phyloP scores from a whole-genome alignment of 2,329 filamentous ascomycete species.

The Penicillium rolfsii region DNA sequence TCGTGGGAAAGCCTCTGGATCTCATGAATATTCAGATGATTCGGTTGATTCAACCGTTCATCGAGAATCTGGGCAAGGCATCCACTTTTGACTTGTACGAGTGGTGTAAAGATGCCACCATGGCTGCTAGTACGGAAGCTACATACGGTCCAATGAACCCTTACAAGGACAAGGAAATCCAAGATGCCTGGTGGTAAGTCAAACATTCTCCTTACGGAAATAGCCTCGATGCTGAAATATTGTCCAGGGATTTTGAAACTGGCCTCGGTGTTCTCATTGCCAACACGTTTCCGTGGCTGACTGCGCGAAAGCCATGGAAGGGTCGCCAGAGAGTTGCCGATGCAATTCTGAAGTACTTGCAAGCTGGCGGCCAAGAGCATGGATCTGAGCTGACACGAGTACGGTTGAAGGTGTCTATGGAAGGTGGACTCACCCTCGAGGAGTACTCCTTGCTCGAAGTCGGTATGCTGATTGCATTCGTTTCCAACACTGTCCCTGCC shows the following conservation, averaged over 20 bases:
- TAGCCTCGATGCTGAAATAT: background rate
- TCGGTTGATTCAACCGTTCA: constrained; percentile 11
- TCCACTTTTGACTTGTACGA: constrained; percentile 29
- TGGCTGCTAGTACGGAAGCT: constrained; percentile 33
- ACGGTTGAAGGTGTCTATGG: constrained; percentile 20
- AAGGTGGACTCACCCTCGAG: constrained; percentile 22
- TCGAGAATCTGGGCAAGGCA: constrained; percentile 23
- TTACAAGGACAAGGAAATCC: constrained; percentile 24
- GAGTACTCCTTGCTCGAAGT: constrained; percentile 36
- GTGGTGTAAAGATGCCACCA: constrained; percentile 35
- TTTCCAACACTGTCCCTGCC: constrained; percentile 50
- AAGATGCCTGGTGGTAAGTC: constrained; percentile 31
- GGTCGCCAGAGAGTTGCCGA: constrained; percentile 41
- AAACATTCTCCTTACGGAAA: background rate
- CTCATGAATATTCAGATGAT: constrained; percentile 34
- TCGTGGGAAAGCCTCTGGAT: constrained; percentile 31
- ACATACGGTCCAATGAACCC: constrained; percentile 37
- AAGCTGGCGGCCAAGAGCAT: constrained; percentile 42
- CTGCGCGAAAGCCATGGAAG: constrained; percentile 43
- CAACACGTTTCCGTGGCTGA: constrained; percentile 41
- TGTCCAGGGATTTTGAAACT: constrained; percentile 44
- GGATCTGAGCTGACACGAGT: constrained; percentile 32
- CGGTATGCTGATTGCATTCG: constrained; percentile 37
- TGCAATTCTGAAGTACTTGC: constrained; percentile 48
- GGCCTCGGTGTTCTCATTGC: constrained; percentile 37